These are phyloP conservation scores for Centrapalus pauciflorus DNA, from an alignment of 129 eudicot species.

Conservation along the genomic window DNA sequence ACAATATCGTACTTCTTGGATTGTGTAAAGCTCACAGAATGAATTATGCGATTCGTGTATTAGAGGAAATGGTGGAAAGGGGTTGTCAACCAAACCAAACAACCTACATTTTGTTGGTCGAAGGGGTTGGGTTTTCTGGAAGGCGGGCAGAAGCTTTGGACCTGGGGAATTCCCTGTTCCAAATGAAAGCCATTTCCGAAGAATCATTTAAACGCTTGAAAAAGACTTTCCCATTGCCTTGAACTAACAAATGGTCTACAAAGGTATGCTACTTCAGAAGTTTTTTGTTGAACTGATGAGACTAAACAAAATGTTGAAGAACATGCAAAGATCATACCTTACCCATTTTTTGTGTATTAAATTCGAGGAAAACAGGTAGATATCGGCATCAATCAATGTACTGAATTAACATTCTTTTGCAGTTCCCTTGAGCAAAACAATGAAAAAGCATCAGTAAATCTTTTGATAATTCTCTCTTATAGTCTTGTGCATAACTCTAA, in stretches of 20 bases:
- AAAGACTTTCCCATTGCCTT: conserved; percentile 39
- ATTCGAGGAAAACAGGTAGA: not conserved
- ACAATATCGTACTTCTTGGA: conserved; percentile 69
- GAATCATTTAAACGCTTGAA: conserved; percentile 43
- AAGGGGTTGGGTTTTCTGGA: conserved; percentile 81
- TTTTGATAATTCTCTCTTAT: too few species aligned
- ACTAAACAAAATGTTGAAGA: not conserved
- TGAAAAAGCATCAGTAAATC: not conserved
- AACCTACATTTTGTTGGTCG: conserved; percentile 57
- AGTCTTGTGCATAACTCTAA: conserved; percentile 8
- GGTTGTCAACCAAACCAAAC: conserved; percentile 68
- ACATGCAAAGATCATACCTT: conserved; percentile 6
- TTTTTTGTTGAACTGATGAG: not conserved
- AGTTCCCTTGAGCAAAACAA: conserved; percentile 1
- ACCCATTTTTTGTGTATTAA: conserved; percentile 10
- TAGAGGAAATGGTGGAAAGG: conserved; percentile 60
- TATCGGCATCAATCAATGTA: conserved; percentile 13
- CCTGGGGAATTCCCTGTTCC: conserved; percentile 39
- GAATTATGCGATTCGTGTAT: conserved; percentile 49
- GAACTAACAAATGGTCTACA: conserved; percentile 24
- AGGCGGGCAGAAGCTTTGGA: conserved; percentile 59
- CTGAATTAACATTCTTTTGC: not conserved
- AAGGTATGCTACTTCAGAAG: conserved; percentile 23
- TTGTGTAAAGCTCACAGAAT: conserved; percentile 66
- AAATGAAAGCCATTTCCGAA: conserved; percentile 35